Base-by-base conservation (phyloP, 768 basidiomycete genomes). In the Trametopsis cervina region DNA sequence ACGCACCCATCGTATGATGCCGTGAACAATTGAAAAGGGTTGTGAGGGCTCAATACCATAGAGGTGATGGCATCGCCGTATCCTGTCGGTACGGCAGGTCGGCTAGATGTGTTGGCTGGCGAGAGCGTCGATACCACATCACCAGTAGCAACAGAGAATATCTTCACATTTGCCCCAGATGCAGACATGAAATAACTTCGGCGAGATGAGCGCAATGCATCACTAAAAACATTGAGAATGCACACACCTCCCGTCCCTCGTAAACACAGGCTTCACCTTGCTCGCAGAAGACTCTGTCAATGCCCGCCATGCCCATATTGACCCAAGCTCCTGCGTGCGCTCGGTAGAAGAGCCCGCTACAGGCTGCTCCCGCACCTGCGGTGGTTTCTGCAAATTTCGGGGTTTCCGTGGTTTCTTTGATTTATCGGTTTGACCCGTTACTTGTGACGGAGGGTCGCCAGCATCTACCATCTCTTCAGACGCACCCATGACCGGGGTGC, bases 101-200 rank as follows among this genome's bases (percentile, higher is more conserved):
- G 57, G 47, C 65, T 56, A 17, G 55, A 47, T 21, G 50, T 42
- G 24, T 29, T 43, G 12, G 56, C 53, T 69, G 82, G 70, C 13
- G 81, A 80, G n/a, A 96, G 72, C 0, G 88, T 90, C 23, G 91
- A 89, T 38, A 94, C 80, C 42, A 92, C 75, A 57, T 85, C 74
- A 12, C 89, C 85, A 20, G 85, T 86, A 21, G 75, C 59, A 22
- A 78, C 77, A n/a, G 91, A 88, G 63, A 91, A 78, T 51, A 97
- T 87, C 65, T 90, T 86, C 51, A 97, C 79, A 3, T 82, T 77
- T 6, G 83, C 71, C n/a, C 87, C 86, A 11, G 82, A 77, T 38
- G 92, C 77, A 39, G 88, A 80, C 66, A 97, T 92, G 74, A 91
- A 94, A 69, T 95, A 89, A 60, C 95, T 89, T 33, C 50, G 45